phyloP scores from a whole-genome alignment of 305 asterid species.

The Fraxinus xanthoxyloides region DNA sequence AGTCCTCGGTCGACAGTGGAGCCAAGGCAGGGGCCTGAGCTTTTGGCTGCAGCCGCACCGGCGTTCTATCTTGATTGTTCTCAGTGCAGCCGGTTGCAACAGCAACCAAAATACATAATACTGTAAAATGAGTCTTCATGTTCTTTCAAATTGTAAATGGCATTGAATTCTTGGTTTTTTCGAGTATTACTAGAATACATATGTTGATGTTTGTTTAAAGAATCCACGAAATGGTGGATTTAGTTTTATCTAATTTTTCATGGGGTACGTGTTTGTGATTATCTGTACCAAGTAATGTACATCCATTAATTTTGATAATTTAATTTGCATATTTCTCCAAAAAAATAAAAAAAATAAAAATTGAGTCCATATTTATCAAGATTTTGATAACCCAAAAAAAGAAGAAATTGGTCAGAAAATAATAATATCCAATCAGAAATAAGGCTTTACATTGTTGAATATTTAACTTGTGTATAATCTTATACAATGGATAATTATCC shows the following conservation, averaged over 20 bases:
- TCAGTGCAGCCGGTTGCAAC: not conserved
- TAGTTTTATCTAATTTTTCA: not conserved
- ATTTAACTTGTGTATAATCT: too few relatives aligned
- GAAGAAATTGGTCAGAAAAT: not conserved
- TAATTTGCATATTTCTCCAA: not conserved
- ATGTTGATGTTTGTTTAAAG: not conserved
- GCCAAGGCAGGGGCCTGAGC: not conserved
- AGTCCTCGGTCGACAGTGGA: not conserved
- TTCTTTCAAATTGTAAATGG: not conserved
- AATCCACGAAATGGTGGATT: not conserved
- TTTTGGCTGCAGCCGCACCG: not conserved
- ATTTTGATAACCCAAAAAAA: not conserved
- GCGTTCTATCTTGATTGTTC: not conserved
- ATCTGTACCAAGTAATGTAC: not conserved
- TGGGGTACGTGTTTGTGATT: not conserved
- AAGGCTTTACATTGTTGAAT: too few relatives aligned
- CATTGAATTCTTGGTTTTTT: not conserved
- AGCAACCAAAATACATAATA: not conserved
- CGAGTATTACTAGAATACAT: not conserved
- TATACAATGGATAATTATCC: too few relatives aligned
- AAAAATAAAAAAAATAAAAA: too few relatives aligned
- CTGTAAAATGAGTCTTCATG: not conserved
- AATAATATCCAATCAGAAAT: too few relatives aligned
- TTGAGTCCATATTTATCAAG: not conserved
- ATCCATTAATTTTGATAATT: not conserved